These are phyloP conservation scores for Stentor roeselii DNA, from an alignment of 73 alveolate species.

Conservation along the genomic window DNA sequence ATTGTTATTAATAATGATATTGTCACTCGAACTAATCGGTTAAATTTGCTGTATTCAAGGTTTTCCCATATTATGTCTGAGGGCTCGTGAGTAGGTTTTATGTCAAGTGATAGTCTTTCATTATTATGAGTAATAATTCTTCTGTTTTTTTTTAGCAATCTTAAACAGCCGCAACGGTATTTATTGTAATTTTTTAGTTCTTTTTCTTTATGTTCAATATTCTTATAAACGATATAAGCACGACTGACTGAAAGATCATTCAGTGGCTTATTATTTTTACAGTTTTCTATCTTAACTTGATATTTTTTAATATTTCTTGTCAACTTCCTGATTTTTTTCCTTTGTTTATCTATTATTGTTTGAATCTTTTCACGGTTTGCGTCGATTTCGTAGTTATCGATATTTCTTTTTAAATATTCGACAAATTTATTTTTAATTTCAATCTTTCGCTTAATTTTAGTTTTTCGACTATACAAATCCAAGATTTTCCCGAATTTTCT, in stretches of 20 bases:
- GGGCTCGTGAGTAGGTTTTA: background rate
- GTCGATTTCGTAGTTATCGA: too few relatives aligned
- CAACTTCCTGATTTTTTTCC: background rate
- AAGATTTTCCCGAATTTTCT: background rate
- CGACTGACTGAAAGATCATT: background rate
- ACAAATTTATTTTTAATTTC: too few relatives aligned
- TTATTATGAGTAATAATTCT: background rate
- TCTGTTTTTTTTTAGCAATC: background rate
- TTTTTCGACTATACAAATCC: background rate
- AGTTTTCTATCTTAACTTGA: background rate
- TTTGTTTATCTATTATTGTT: background rate
- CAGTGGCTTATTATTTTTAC: background rate
- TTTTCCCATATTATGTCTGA: conserved; percentile 24
- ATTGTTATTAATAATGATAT: too few relatives aligned
- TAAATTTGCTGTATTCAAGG: background rate
- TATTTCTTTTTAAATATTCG: too few relatives aligned
- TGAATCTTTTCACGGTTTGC: background rate
- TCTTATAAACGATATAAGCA: conserved; percentile 4
- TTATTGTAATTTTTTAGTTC: background rate
- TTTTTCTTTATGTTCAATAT: background rate
- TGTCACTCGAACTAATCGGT: too few relatives aligned
- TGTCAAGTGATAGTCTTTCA: background rate
- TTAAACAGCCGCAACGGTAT: background rate
- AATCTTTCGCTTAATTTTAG: too few relatives aligned
- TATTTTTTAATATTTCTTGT: background rate